A percentile compares a stretch with the other conserved stretches of the same genome.
Evolutionary conservation across 345 rosid genomes (phyloP).

Genomic region (Populus tremula): DNA sequence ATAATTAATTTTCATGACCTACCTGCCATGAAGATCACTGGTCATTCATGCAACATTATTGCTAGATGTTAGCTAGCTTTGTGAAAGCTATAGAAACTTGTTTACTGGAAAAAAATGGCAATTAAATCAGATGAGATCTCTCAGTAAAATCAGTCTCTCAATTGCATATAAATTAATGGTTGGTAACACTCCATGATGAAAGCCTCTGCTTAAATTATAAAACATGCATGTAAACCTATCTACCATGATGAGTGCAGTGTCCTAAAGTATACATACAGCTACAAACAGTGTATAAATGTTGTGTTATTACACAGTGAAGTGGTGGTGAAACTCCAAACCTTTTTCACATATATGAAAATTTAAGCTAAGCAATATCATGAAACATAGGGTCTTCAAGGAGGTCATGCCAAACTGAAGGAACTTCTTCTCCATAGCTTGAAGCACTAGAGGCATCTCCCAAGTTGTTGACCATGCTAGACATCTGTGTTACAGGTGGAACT

Average conservation of each 20-base stretch:
- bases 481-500: constrained; percentile 3
- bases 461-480: not conserved
- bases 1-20: not conserved
- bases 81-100: not conserved
- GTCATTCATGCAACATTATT: not conserved
- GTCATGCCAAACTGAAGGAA: constrained; percentile 41
- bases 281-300: constrained; percentile 1
- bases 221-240: constrained; percentile 1
- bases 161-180: not conserved
- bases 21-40: constrained; percentile 3
- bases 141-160: not conserved
- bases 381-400: constrained; percentile 55
- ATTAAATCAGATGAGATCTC: not conserved
- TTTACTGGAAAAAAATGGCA: not conserved
- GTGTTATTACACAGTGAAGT: constrained; percentile 13
- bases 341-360: not conserved
- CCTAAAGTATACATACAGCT: not conserved
- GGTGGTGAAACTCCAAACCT: constrained; percentile 23
- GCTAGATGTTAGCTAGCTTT: not conserved
- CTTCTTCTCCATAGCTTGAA: constrained; percentile 35
- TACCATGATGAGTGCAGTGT: constrained; percentile 4
- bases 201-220: not conserved
- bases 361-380: constrained; percentile 37
- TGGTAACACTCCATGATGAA: not conserved
- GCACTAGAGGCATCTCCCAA: constrained; percentile 8